Evolutionary conservation across 495 filamentous ascomycete species (phyloP).

Genomic region (Penicillium maclennaniae): DNA sequence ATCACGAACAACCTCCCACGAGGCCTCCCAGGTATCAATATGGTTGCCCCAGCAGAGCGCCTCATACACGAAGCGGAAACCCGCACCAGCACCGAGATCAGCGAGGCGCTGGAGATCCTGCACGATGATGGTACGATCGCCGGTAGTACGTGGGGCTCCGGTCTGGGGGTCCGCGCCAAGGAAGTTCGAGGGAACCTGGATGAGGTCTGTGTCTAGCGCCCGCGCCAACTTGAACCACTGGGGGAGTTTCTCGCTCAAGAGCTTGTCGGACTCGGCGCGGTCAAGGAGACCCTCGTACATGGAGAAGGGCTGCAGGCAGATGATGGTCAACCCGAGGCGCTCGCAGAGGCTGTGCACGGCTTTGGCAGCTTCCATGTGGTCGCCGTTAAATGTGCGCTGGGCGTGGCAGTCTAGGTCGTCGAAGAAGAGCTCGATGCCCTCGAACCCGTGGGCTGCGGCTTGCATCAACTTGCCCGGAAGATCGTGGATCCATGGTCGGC

Average conservation of each 20-base stretch:
- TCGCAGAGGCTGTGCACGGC: slow-evolving; percentile 54
- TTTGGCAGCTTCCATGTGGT: slow-evolving; percentile 56
- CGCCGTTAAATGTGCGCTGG: slow-evolving; percentile 46
- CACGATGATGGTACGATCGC: slow-evolving; percentile 56
- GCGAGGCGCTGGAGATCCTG: slow-evolving; percentile 62
- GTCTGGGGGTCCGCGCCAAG: slow-evolving; percentile 48
- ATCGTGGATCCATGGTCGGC: slow-evolving; percentile 61
- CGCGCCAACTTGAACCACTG: slow-evolving; percentile 67
- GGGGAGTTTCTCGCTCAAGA: slow-evolving; percentile 56
- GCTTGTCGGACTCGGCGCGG: slow-evolving; percentile 52
- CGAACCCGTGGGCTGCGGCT: slow-evolving; percentile 60
- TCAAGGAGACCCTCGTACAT: slow-evolving; percentile 75
- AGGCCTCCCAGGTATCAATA: slow-evolving; percentile 68
- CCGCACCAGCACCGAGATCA: slow-evolving; percentile 52
- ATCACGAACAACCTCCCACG: slow-evolving; percentile 62
- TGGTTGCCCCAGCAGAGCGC: slow-evolving; percentile 71
- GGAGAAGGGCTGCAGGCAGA: slow-evolving; percentile 75
- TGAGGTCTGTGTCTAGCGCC: slow-evolving; percentile 62
- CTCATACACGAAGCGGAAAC: slow-evolving; percentile 73
- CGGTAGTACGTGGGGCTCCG: slow-evolving; percentile 38
- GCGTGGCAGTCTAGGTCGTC: slow-evolving; percentile 71
- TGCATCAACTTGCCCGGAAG: slow-evolving; percentile 62
- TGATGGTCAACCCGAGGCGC: slow-evolving; percentile 54
- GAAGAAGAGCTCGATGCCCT: slow-evolving; percentile 74
- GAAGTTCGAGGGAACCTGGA: slow-evolving; percentile 73